Base-by-base conservation (phyloP, 192 early-diverging fungal species). In the Backusella circina region DNA sequence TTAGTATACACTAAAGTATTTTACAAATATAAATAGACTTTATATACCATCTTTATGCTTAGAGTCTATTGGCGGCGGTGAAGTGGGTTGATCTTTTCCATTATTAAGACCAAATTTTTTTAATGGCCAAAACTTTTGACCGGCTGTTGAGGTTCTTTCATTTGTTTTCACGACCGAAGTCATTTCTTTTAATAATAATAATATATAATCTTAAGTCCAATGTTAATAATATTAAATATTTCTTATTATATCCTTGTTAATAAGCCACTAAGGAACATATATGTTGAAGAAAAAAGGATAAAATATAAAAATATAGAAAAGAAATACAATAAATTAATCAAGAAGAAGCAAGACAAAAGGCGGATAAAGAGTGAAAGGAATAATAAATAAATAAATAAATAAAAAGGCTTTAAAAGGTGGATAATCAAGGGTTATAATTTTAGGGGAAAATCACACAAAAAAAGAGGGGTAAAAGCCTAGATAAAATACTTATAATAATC, bases 91-190 rank as follows among this genome's bases (percentile, higher is more conserved):
- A 30, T 70, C 69, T 70, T 44, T 70, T 30, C 69, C 69, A 61
- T 72, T n/a, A 15, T 65, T 33, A n/a, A 71, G 64, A 2, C 44
- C 30, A 38, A 77, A 77, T 12, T 72, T 71, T 65, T 77, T 77
- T 35, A 77, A 41, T 23, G 70, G 76, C 76, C 76, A 77, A 33
- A 77, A 77, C 32, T 77, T 77, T 67, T 77, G 76, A 51, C 69
- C 69, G 31, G 75, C 28, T 18, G 50, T 44, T 41, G 75, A 21
- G 33, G 50, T 26, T 70, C 50, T 44, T 31, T 65, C 64, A 41
- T 67, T 77, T 31, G 76, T n/a, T 36, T 66, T 65, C 26, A 57
- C 33, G 30, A 36, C 15, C 13, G 67, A 35, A 16, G 36, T 68
- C 32, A 35, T 68, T 44, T 23, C 21, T 10, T 37, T 70, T 26